Evolutionary conservation across 441 rosid genomes (phyloP).

Genomic region (Populus hybrid): DNA sequence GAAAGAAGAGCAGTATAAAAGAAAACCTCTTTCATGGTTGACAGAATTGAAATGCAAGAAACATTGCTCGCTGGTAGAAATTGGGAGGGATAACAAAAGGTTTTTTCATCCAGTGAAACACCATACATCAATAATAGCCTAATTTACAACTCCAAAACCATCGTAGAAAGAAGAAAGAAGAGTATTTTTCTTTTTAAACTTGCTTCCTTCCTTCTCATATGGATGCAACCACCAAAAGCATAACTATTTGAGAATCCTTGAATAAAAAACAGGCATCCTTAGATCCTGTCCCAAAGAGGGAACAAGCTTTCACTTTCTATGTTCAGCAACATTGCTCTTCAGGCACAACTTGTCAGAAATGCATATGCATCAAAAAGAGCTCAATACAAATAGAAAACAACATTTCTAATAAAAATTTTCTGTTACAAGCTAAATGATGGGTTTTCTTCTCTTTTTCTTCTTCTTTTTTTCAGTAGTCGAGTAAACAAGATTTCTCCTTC

Average conservation of each 20-base stretch:
- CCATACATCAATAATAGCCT: background rate
- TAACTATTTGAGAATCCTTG: background rate
- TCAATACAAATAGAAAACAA: background rate
- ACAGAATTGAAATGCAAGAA: background rate
- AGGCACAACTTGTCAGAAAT: background rate
- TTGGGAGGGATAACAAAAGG: background rate
- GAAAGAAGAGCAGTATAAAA: background rate
- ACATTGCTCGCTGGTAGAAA: background rate
- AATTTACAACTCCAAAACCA: background rate
- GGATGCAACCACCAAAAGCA: background rate
- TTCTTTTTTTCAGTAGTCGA: background rate
- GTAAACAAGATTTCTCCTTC: slow-evolving; percentile 7
- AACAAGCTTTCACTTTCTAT: background rate
- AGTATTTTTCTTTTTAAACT: no score
- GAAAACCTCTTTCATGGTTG: background rate
- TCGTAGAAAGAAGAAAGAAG: background rate
- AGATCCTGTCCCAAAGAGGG: background rate
- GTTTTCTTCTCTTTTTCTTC: no score
- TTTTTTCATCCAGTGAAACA: background rate
- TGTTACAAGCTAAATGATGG: background rate
- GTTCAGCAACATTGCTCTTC: background rate
- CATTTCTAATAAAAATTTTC: background rate
- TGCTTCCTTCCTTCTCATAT: background rate
- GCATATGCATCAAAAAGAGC: background rate
- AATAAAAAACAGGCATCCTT: background rate